Evolutionary conservation across 2,329 filamentous ascomycete genomes (phyloP), one percentile per base, ranked within the genome.

Genomic region (Colletotrichum aenigma): DNA sequence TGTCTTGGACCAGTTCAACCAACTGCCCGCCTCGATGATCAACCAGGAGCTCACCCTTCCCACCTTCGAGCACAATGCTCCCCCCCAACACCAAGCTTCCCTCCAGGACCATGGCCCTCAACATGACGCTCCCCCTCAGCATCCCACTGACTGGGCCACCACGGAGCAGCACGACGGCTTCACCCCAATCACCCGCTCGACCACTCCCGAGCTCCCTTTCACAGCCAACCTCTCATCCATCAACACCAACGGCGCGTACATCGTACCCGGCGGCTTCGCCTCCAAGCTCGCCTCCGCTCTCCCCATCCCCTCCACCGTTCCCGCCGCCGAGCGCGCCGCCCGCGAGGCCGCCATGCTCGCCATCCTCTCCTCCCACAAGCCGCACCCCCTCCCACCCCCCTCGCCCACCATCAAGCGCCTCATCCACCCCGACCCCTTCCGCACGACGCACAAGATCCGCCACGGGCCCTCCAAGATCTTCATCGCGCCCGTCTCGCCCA

Each of bases 381-480:
- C 9, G 71, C 79, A 7, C 81, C 81, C 6, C 82, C 85, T 80
- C 1, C 79, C 84, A 0, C 83, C 84, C 0, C 75, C 76, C 0
- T 79, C 81, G 4, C 71, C 71, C 6, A 32, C 9, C 7, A 43
- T 30, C 24, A 65, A 48, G 34, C 21, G 26, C 12, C 6, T 4
- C 30, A 15, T 43, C 18, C 15, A 15, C 26, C 24, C 30, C 3
- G 58, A 21, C 21, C 10, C 18, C 21, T n/a, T 16, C 52, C 15
- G 34, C 8, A 7, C 18, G 6, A 13, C 26, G 24, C 24, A 55
- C 66, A 16, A 26, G n/a, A n/a, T 21, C 68, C 66, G 66, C 48
- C 66, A 16, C 7, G 16, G 12, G 16, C 6, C 52, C 7, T 15
- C 21, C 28, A 24, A 18, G 18, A 13, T 68, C 66, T n/a, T 30